phyloP scores from a whole-genome alignment of 2,329 filamentous ascomycete genomes.

The Colletotrichum tamarilloi region DNA sequence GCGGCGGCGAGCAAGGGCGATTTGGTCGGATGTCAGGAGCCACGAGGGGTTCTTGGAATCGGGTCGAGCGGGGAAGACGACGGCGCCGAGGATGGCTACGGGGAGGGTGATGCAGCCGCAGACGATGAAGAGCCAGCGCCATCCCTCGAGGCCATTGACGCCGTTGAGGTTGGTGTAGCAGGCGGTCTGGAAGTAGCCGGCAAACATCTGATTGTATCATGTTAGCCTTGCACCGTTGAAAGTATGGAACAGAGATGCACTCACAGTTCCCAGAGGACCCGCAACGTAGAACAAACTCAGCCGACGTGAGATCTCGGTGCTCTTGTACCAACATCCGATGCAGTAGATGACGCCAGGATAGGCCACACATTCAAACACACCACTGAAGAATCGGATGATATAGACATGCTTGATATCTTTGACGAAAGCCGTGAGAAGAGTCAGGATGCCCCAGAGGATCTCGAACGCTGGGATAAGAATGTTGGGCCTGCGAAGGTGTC shows the following conservation, averaged over 20 bases:
- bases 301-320: conserved; percentile 23
- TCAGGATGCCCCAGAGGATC: conserved; percentile 66
- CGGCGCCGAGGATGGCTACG: conserved; percentile 21
- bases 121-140: conserved; percentile 35
- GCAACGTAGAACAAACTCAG: conserved; percentile 22
- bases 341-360: conserved; percentile 23
- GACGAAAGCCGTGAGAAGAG: conserved; percentile 53
- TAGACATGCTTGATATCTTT: conserved; percentile 45
- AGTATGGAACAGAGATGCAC: not conserved
- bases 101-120: conserved; percentile 30
- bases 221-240: not conserved
- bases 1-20: conserved; percentile 39
- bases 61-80: conserved; percentile 41
- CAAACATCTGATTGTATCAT: conserved; percentile 26
- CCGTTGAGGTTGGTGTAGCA: conserved; percentile 30
- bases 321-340: conserved; percentile 28
- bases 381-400: conserved; percentile 39
- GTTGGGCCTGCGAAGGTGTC: conserved; percentile 55
- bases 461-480: conserved; percentile 61
- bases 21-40: conserved; percentile 43
- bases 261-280: conserved; percentile 19
- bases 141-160: conserved; percentile 23
- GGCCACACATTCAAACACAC: conserved; percentile 20
- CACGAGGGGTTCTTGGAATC: conserved; percentile 43
- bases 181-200: conserved; percentile 31